Conservation (phyloP, 257 asterid genomes). For the Solanum sejunctum region DNA sequence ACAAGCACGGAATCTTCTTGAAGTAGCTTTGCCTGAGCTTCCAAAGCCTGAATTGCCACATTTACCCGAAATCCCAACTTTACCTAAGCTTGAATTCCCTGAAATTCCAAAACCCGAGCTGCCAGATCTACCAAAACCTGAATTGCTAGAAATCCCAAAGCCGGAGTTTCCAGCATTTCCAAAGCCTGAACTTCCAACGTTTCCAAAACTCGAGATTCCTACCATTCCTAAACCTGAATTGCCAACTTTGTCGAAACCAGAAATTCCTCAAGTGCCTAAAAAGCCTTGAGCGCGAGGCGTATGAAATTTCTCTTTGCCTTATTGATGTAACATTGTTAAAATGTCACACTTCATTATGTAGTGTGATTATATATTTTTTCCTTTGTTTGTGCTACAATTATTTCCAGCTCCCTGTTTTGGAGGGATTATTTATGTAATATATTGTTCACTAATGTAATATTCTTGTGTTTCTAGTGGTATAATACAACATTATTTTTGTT, state of each 20-base stretch:
- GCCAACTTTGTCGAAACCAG: not conserved
- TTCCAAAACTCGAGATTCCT: constrained; percentile 7
- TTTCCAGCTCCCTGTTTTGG: not conserved
- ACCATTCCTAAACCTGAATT: not conserved
- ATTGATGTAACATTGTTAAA: not conserved
- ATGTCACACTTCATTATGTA: not conserved
- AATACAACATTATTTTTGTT: no score
- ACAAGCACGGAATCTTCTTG: not conserved
- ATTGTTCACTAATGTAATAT: not conserved
- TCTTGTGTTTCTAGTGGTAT: not conserved
- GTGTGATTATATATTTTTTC: no score
- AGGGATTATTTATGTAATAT: no score
- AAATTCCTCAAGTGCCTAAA: not conserved
- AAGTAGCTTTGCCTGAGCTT: not conserved
- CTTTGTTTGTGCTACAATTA: not conserved
- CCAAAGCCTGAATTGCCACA: not conserved
- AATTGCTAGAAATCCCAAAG: not conserved
- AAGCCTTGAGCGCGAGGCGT: not conserved
- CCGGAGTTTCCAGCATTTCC: not conserved
- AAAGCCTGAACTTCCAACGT: not conserved
- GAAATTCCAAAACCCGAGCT: not conserved
- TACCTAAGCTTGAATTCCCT: not conserved
- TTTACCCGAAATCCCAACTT: not conserved
- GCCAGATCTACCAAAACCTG: constrained; percentile 15
- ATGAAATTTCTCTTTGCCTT: not conserved